These are phyloP conservation scores for Daphne laureola DNA, from an alignment of 441 rosid genomes.

Conservation along the genomic window DNA sequence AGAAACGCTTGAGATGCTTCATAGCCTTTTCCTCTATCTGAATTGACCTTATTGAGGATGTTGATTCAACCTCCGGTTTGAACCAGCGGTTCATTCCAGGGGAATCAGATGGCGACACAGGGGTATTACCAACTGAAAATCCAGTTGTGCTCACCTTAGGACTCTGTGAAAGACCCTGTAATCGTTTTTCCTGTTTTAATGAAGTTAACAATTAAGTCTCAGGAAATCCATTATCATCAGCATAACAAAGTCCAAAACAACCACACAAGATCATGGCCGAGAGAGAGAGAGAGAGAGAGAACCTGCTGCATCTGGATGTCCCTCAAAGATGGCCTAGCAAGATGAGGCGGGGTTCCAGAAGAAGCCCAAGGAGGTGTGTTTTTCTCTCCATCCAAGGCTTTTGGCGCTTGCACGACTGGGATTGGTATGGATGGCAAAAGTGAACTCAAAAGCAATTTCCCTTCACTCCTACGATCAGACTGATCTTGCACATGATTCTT, in stretches of 20 bases:
- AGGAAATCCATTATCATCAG: not conserved
- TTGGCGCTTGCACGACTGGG: slow-evolving; percentile 46
- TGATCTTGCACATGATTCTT: slow-evolving; percentile 38
- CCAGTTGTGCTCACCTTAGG: slow-evolving; percentile 77
- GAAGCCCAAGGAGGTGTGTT: slow-evolving; percentile 92
- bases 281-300: slow-evolving; percentile 6
- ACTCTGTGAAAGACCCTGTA: slow-evolving; percentile 46
- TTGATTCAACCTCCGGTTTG: slow-evolving; percentile 68
- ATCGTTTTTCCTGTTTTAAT: slow-evolving; percentile 51
- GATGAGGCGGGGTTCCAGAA: slow-evolving; percentile 70
- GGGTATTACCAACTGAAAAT: slow-evolving; percentile 51
- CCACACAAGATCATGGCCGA: too few species aligned
- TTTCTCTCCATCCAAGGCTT: slow-evolving; percentile 50
- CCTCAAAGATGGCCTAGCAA: slow-evolving; percentile 79
- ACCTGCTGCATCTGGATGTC: slow-evolving; percentile 98
- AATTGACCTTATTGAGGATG: slow-evolving; percentile 81
- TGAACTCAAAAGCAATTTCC: slow-evolving; percentile 61
- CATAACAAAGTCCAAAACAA: not conserved
- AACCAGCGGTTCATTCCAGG: slow-evolving; percentile 92
- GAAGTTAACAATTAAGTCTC: not conserved
- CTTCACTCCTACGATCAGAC: slow-evolving; percentile 31
- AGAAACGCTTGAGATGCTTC: slow-evolving; percentile 86
- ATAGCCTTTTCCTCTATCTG: slow-evolving; percentile 97
- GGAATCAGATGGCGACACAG: slow-evolving; percentile 83
- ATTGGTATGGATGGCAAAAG: slow-evolving; percentile 75